Evolutionary conservation across 495 filamentous ascomycete species (phyloP).

Genomic region (Lindgomyces ingoldianus): DNA sequence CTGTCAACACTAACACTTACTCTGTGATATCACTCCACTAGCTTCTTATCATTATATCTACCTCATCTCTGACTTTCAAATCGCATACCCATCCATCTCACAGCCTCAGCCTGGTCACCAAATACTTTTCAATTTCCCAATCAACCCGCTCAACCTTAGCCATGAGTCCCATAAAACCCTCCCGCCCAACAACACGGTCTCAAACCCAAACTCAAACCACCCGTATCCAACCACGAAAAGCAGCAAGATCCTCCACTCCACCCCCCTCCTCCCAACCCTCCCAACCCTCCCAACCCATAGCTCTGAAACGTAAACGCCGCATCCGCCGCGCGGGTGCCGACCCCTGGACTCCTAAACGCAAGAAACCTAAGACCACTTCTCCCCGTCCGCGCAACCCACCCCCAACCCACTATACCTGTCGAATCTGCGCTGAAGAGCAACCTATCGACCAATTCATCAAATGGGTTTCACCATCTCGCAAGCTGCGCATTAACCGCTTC

Average conservation of each 20-base stretch:
- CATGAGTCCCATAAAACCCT: neutral
- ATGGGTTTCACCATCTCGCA: neutral
- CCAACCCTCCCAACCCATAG: neutral
- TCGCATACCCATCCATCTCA: neutral
- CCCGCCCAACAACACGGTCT: neutral
- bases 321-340: conserved; percentile 12
- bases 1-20: neutral
- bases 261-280: neutral
- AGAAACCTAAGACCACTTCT: neutral
- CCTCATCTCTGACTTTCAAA: neutral
- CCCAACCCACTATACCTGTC: conserved; percentile 26
- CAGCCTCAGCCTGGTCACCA: neutral
- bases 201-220: neutral
- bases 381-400: neutral
- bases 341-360: conserved; percentile 7
- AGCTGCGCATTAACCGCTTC: neutral
- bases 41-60: neutral
- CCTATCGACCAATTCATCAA: conserved; percentile 5
- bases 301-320: neutral
- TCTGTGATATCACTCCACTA: no score
- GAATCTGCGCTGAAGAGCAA: conserved; percentile 14
- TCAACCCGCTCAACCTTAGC: neutral
- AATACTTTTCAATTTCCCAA: neutral
- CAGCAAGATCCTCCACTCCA: neutral
- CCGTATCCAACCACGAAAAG: no score